Base-by-base conservation (phyloP, 768 basidiomycete genomes). In the Grammothele lineata region DNA sequence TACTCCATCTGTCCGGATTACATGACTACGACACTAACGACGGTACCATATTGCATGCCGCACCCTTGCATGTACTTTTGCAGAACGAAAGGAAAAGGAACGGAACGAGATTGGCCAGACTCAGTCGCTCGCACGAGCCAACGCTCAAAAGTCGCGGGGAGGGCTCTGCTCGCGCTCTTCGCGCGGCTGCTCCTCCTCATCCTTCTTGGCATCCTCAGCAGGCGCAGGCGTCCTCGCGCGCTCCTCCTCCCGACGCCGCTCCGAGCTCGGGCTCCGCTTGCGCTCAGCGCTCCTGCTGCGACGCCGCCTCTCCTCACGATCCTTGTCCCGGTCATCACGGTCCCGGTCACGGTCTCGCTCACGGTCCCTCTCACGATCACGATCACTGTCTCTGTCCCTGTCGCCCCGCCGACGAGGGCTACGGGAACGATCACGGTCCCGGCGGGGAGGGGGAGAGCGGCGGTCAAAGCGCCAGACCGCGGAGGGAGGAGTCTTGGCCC, bases 401-500 rank as follows among this genome's bases (percentile, higher is more conserved):
- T 63, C 65, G 38, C 67, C 55, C 18, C 66, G 66, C 42, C 76
- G 72, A 54, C 76, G 74, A 37, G 77, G 78, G 59, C 76, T 76
- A 39, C 78, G 77, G 51, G 75, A 78, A 54, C 77, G 72, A 17
- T 74, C 72, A 44, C 71, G 70, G 39, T 58, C 67, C 41, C 72
- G 60, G 45, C 68, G 68, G 26, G 72, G 56, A 59, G 75, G 66
- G 23, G 78, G 70, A 36, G 73, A 68, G 48, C 77, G 73, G 56
- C 83, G 70, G 37, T 85, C 82, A 54, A 78, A 81, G 51, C 87
- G 83, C 87, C 87, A 90, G 33, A 83, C 80, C n/a, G 84, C 75
- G 34, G 85, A 87, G 4, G 87, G 88, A 48, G 87, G 87, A 57
- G 83, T 83, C 65, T 88, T 89, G 36, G 85, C 85, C 85, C 85